These are phyloP conservation scores for Achaetomium macrosporum DNA, from an alignment of 2,329 filamentous ascomycete species.

Conservation along the genomic window DNA sequence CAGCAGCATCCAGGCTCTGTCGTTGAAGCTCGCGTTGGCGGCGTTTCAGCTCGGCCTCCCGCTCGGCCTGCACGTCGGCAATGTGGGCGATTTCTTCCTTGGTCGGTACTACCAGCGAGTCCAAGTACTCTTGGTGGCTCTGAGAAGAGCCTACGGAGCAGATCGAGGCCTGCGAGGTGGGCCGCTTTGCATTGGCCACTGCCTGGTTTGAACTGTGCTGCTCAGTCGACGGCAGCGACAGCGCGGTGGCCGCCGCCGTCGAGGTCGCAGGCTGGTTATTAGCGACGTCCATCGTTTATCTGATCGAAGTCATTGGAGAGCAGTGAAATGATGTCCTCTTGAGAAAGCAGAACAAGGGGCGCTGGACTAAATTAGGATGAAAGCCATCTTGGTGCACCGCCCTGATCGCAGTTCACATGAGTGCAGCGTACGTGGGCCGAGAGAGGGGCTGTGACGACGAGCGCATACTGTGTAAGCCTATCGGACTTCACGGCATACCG, in stretches of 20 bases:
- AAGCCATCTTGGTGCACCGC: too few species aligned
- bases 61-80: constrained; percentile 20
- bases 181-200: neutral
- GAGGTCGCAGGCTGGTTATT: neutral
- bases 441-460: too few species aligned
- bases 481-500: too few species aligned
- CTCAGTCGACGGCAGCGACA: neutral
- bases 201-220: neutral
- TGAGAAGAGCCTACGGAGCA: constrained; percentile 6
- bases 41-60: constrained; percentile 23
- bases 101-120: constrained; percentile 21
- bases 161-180: constrained; percentile 2
- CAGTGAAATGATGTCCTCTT: neutral
- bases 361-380: too few species aligned
- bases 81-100: constrained; percentile 23
- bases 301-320: neutral
- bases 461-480: too few species aligned
- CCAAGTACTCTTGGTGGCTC: constrained; percentile 19
- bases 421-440: too few species aligned
- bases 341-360: neutral
- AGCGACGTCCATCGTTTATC: neutral
- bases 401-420: too few species aligned
- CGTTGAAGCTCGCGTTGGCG: constrained; percentile 18
- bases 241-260: neutral
- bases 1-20: constrained; percentile 13